Base-by-base conservation (phyloP, 768 basidiomycete genomes). In the Tylopilus subfusipes region DNA sequence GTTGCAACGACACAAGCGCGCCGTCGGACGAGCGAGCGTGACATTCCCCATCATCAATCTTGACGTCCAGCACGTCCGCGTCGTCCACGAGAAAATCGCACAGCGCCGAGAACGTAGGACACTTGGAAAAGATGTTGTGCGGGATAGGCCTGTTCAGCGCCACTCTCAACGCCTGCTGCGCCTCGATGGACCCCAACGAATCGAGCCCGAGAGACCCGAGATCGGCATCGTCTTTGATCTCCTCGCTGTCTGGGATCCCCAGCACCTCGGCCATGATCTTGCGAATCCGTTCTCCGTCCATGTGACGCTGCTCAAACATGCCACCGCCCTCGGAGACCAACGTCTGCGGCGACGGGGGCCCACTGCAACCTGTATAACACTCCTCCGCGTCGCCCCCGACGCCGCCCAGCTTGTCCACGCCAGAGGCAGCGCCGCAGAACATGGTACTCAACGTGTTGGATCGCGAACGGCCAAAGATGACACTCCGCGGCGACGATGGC, bases 161-260 rank as follows among this genome's bases (percentile, higher is more conserved):
- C 5, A 68, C 66, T 54, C 73, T 72, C 38, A 87, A 60, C 1
- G 72, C 72, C 38, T 83, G 76, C 8, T 79, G 72, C 31, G 77
- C 77, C 59, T 89, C 87, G 52, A 88, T 84, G 1, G 82, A 80
- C 21, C 79, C 78, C 50, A 89, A 66, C 1, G 85, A 88, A 59
- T 88, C 85, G 21, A 88, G 67, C 4, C 86, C 85, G 14, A 86
- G 72, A 0, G 70, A 64, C 18, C 73, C 73, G 9, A 88, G 70
- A 21, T 81, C 75, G 0, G 68, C 63, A 18, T 78, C 76, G 27
- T 80, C 80, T 1, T 64, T 53, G 24, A 87, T 71, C 18, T 73
- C 71, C 4, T 67, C 59, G 19, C 63, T 50, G 12, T 68, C 62
- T 1, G 46, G 12, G 14, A 64, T 50, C n/a, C 72, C 71, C 1